These are phyloP conservation scores for Malassezia restricta DNA, from an alignment of 1,284 basidiomycete species.

Conservation along the genomic window DNA sequence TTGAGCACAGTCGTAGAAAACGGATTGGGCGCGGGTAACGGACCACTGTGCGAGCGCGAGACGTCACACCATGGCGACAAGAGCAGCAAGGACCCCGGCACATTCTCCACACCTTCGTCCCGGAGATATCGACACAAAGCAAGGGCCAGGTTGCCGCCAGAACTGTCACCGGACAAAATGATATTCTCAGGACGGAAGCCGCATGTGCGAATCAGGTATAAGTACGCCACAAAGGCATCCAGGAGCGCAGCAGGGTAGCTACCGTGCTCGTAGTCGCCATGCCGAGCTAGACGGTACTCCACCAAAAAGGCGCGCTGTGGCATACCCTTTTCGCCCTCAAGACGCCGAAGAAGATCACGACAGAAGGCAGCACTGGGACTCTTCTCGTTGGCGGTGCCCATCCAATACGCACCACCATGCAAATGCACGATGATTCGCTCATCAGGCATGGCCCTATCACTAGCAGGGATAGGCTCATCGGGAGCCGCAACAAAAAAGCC, in stretches of 20 bases:
- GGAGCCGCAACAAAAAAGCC: constrained; percentile 32
- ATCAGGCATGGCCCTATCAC: constrained; percentile 15
- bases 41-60: constrained; percentile 39
- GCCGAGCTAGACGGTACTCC: constrained; percentile 36
- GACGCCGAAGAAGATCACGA: not conserved
- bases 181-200: constrained; percentile 50
- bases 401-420: constrained; percentile 41
- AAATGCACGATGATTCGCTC: constrained; percentile 36
- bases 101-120: constrained; percentile 27
- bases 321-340: not conserved
- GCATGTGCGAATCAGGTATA: constrained; percentile 29
- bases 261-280: constrained; percentile 22
- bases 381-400: constrained; percentile 12
- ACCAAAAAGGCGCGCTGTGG: constrained; percentile 29
- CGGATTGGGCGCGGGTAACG: constrained; percentile 26
- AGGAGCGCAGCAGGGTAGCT: constrained; percentile 36
- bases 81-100: constrained; percentile 27
- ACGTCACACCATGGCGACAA: constrained; percentile 41
- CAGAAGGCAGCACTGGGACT: not conserved
- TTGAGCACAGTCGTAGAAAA: constrained; percentile 27
- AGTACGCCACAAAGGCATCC: constrained; percentile 36
- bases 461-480: not conserved
- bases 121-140: constrained; percentile 48
- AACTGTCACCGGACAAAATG: constrained; percentile 58
- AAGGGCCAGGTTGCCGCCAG: constrained; percentile 60